These are phyloP conservation scores for Coemansia sp. DNA, from an alignment of 192 early-diverging fungal species.

Conservation along the genomic window DNA sequence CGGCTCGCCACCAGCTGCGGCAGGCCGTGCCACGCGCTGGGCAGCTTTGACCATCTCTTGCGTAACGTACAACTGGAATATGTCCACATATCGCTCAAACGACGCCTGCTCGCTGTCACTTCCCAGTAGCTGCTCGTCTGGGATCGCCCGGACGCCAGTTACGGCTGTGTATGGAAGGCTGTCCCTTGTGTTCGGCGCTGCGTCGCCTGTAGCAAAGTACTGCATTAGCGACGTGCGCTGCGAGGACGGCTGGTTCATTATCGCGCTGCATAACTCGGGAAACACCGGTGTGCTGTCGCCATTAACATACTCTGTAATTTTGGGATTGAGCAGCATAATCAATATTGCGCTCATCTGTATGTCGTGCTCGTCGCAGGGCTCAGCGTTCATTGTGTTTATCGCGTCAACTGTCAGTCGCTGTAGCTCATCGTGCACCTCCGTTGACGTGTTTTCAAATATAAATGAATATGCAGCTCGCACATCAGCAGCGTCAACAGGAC, in stretches of 20 bases:
- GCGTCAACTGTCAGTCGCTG: conserved; percentile 26
- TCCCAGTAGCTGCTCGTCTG: neutral
- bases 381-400: conserved; percentile 30
- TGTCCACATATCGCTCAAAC: conserved; percentile 23
- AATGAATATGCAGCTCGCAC: conserved; percentile 32
- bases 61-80: conserved; percentile 42
- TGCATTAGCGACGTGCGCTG: conserved; percentile 33
- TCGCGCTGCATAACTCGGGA: conserved; percentile 45
- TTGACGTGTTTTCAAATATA: conserved; percentile 12
- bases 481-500: conserved; percentile 45
- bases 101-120: conserved; percentile 10
- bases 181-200: neutral
- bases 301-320: conserved; percentile 30
- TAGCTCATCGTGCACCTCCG: conserved; percentile 23
- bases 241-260: conserved; percentile 25
- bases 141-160: neutral
- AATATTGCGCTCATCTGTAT: conserved; percentile 44
- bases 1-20: conserved; percentile 11
- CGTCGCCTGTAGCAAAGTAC: conserved; percentile 22
- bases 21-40: conserved; percentile 4
- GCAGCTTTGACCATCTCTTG: conserved; percentile 27
- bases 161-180: neutral
- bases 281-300: conserved; percentile 26
- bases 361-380: conserved; percentile 48
- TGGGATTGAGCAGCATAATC: conserved; percentile 44